phyloP scores from a whole-genome alignment of 208 protist genomes.

The Naegleria lovaniensis region DNA sequence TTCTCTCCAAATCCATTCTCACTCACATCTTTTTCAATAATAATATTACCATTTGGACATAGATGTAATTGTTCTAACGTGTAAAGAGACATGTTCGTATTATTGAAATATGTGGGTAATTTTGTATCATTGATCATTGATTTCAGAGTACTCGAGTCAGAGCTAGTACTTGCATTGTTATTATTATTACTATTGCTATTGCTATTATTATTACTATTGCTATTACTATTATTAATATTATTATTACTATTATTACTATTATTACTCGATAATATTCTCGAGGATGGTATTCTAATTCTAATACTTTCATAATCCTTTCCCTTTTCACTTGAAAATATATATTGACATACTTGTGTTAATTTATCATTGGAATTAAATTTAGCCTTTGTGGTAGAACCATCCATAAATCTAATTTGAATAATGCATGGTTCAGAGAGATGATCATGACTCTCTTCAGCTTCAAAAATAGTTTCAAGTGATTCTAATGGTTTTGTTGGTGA shows the following conservation, averaged over 20 bases:
- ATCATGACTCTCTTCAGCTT: neutral
- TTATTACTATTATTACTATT: neutral
- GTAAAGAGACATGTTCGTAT: neutral
- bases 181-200: neutral
- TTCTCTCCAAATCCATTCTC: constrained; percentile 28
- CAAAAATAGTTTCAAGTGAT: neutral
- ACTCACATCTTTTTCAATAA: neutral
- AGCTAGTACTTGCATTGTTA: neutral
- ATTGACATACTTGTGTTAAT: neutral
- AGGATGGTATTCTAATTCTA: neutral
- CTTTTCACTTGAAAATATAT: neutral
- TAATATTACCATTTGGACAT: neutral
- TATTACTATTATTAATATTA: too few species aligned
- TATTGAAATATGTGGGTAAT: neutral
- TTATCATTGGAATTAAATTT: constrained; percentile 1
- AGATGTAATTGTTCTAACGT: neutral
- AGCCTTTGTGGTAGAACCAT: neutral
- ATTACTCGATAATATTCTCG: neutral
- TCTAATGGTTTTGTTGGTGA: neutral
- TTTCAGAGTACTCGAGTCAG: neutral
- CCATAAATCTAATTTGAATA: neutral
- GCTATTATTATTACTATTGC: neutral
- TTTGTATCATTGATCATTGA: neutral
- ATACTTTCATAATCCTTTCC: constrained; percentile 18
- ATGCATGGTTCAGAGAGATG: neutral